Base-by-base conservation (phyloP, 176 grass and related monocot species). In the Secale cereale region DNA sequence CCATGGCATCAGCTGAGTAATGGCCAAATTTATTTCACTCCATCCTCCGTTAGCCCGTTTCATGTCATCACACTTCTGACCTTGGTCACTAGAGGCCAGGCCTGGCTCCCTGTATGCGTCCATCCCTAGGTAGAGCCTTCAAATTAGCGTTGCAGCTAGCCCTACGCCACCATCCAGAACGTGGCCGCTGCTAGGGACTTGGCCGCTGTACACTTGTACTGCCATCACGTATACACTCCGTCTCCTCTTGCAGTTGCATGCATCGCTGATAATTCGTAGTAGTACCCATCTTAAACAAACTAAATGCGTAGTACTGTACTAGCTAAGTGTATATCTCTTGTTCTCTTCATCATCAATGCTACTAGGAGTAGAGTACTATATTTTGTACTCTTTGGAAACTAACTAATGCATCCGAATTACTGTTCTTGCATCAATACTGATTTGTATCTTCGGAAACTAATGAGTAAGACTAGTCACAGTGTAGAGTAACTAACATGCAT, bases 11-110 rank as follows among this genome's bases (percentile, higher is more conserved):
- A 56, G 27, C 2, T 20, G 27, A 54, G 73, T 54, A 56, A 52
- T 31, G 26, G 26, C 73, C 4, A 22, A 76, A 76, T 54, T 76
- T 75, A 75, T 52, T 26, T 31, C 72, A 8, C 43, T 10, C 25
- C 72, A 75, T 10, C 72, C 2, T 31, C 72, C 45, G 50, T 75
- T 75, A 75, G 43, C 72, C 72, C 15, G 45, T 75, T 75, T 75
- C 72, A 52, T 75, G 27, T 52, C 72, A 75, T 75, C 43, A 31
- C 54, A 4, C 27, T 6, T 75, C 72, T 75, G 27, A 52, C 72
- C 26, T 12, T 17, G 5, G 26, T 8, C 72, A 27, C 72, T 74
- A 74, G 12, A 26, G 0, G 37, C 39, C 70, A 40, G 70, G 37
- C 37, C 37, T 2, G 37, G 70, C 13, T 19, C 40, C 40, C 8